Base-by-base conservation (phyloP, 202 grass and related monocot genomes). In the Tripidium arundinaceum region DNA sequence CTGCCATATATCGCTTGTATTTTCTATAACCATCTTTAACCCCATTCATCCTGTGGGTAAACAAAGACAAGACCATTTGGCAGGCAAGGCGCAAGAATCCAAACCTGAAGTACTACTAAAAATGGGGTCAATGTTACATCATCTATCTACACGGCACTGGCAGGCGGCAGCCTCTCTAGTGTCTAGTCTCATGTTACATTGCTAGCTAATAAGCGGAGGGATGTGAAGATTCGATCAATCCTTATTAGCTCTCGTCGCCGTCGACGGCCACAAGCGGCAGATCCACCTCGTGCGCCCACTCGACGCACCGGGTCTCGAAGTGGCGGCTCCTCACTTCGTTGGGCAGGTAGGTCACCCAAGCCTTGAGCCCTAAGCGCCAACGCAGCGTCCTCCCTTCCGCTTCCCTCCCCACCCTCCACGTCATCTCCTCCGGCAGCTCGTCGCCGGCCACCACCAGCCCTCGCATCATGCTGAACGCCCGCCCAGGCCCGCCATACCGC, bases 241-340 rank as follows among this genome's bases (percentile, higher is more conserved):
- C 50, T 55, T 55, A 58, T 65, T 73, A 58, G 27, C 24, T 54
- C 13, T 34, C 36, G 52, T 66, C 68, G 25, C 8, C 66, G 43
- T 81, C 54, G 42, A 58, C 47, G 14, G 61, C 34, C 18, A 81
- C 47, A 52, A 97, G 89, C 41, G 72, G 77, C 58, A 97, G 81
- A 18, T 97, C 91, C 31, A 97, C 94, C 83, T 97, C 94, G 49
- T 92, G 90, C 50, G 50, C 63, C 94, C 94, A 94, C 75, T 92
- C 87, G 61, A 92, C 75, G 64, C 87, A 92, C 70, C 91, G 84
- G 14, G 89, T 92, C 81, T 97, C 91, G 62, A 74, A 92, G 74
- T 90, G 93, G 0, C 87, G 83, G 72, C 89, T 92, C 85, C 79
- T 94, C 33, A 90, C 83, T 64, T 90, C 75, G 75, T 94, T 92